A percentile compares a stretch with the other conserved stretches of the same genome.
Evolutionary conservation across 2,329 filamentous ascomycete genomes (phyloP).

Genomic region (Calonectria leucothoes): DNA sequence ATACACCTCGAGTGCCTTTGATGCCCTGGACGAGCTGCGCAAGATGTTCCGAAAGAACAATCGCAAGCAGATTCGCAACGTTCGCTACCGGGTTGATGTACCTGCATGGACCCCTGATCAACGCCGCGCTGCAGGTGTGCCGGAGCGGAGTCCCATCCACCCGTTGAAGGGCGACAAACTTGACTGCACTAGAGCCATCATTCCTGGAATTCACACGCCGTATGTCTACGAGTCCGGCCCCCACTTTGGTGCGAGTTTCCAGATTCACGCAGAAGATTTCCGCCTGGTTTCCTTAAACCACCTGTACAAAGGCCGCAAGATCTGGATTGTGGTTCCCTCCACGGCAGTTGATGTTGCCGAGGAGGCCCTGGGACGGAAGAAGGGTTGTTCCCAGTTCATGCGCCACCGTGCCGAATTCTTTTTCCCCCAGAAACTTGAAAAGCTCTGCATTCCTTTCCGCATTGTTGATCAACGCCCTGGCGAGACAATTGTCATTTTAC

Average conservation of each 20-base stretch:
- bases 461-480: conserved; percentile 53
- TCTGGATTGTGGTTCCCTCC: conserved; percentile 53
- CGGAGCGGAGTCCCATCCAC: conserved; percentile 50
- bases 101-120: conserved; percentile 52
- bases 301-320: conserved; percentile 53
- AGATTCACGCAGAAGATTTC: conserved; percentile 55
- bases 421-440: conserved; percentile 53
- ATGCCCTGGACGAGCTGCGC: conserved; percentile 47
- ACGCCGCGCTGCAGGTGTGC: conserved; percentile 49
- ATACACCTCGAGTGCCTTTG: conserved; percentile 38
- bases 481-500: conserved; percentile 54
- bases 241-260: conserved; percentile 53
- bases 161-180: conserved; percentile 51
- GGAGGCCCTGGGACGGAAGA: conserved; percentile 46
- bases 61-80: conserved; percentile 50
- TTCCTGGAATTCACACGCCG: conserved; percentile 54
- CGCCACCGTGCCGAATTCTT: conserved; percentile 55
- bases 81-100: conserved; percentile 53
- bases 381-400: conserved; percentile 54
- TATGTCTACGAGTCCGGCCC: conserved; percentile 55
- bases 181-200: conserved; percentile 51
- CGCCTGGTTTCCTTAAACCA: conserved; percentile 53
- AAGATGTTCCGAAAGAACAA: conserved; percentile 51
- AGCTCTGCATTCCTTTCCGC: conserved; percentile 51
- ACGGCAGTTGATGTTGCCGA: conserved; percentile 50